Conservation (phyloP, 495 filamentous ascomycete species). For the Sordaria brevicollis region DNA sequence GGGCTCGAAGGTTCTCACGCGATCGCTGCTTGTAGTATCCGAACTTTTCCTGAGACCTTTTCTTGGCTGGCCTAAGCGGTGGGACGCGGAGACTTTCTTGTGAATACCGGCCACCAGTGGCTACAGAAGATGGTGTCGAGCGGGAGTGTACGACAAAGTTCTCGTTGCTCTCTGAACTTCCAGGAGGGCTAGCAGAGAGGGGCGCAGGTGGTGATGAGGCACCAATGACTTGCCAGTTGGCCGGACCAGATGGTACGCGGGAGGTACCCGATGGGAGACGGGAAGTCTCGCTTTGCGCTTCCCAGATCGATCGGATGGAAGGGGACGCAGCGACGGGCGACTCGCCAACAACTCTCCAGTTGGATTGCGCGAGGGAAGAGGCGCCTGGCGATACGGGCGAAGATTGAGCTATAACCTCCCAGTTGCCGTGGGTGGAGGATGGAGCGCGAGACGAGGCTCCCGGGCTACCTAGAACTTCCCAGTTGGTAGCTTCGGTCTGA, state of each 20-base stretch:
- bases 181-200: slow-evolving; percentile 15
- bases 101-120: slow-evolving; percentile 31
- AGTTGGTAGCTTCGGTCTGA: slow-evolving; percentile 30
- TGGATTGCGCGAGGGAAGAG: slow-evolving; percentile 1
- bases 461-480: slow-evolving; percentile 24
- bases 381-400: background rate
- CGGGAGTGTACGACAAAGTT: slow-evolving; percentile 39
- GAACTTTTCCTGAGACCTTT: slow-evolving; percentile 34
- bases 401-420: slow-evolving; percentile 23
- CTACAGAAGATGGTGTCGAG: slow-evolving; percentile 27
- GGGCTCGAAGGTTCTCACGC: slow-evolving; percentile 35
- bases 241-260: background rate
- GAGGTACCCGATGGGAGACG: background rate
- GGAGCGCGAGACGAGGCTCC: slow-evolving; percentile 21
- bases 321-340: background rate
- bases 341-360: background rate
- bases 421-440: slow-evolving; percentile 30
- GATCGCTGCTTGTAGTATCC: slow-evolving; percentile 39
- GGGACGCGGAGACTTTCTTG: slow-evolving; percentile 45
- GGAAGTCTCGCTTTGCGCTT: background rate
- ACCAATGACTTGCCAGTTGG: background rate
- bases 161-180: slow-evolving; percentile 18
- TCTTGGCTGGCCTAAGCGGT: slow-evolving; percentile 34
- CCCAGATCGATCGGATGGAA: background rate
- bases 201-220: background rate